Base-by-base conservation (phyloP, 352 stramenopile genomes). In the Phytophthora quininea region DNA sequence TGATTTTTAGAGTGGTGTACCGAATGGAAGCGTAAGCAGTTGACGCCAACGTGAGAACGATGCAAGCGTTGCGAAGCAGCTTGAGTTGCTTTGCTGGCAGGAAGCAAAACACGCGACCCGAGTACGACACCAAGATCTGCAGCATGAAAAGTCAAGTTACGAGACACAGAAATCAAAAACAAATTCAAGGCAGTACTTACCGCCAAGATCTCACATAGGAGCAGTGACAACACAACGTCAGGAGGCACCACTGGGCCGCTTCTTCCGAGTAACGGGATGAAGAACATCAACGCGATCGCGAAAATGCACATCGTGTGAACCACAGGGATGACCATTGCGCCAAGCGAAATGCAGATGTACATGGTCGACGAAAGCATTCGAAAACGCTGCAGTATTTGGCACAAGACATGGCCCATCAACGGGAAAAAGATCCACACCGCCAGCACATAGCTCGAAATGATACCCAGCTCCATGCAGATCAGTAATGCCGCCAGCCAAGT, bases 31-130 rank as follows among this genome's bases (percentile, higher is more conserved):
- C 83, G 43, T 90, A 62, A 14, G 78, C 64, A 11, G 85, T 68
- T 2, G 66, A 67, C 14, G 51, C 37, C n/a, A 84, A 45, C 2
- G 78, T 81, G 14, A 81, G 37, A 8, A 74, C n/a, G 3, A 88
- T 61, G 19, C 80, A 71, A 27, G 66, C 12, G 40, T 87, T 84
- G 24, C 78, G 80, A 12, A 89, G 29, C 7, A 53, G 9, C 11
- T 67, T 61, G 2, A 91, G 67, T n/a, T 80, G 67, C n/a, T 73
- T 72, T 2, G 68, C 59, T 24, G 74, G 66, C 3, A 92, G 66
- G 48, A 90, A 90, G 75, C 86, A 93, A 67, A 93, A 90, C 30
- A 94, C 84, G 14, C 84, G 84, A 0, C 77, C 69, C 4, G 77
- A 77, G 73, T 85, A 90, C 40, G 84, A 90, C 2, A 81, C 43